These are phyloP conservation scores for Annulohypoxylon bovei DNA, from an alignment of 495 filamentous ascomycete species.

Conservation along the genomic window DNA sequence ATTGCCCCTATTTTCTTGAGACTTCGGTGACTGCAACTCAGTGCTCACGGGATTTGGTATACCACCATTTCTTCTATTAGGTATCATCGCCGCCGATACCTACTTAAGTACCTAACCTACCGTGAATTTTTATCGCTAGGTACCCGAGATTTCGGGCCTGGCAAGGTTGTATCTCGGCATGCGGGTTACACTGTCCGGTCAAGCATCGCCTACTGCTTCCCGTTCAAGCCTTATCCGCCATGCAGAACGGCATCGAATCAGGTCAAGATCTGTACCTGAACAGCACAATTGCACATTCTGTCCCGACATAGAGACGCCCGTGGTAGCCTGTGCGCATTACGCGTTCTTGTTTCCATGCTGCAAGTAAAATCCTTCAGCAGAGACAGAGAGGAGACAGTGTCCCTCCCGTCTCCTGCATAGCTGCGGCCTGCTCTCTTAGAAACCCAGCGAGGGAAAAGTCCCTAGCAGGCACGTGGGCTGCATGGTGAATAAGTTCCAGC, in stretches of 20 bases:
- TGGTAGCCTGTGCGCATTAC: conserved; percentile 33
- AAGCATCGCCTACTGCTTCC: conserved; percentile 40
- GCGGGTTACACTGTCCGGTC: conserved; percentile 24
- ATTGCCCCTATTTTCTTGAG: too few species aligned
- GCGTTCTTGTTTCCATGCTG: conserved; percentile 4
- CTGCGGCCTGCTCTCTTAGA: background rate
- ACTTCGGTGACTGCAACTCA: background rate
- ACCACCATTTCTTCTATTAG: background rate
- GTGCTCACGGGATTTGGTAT: background rate
- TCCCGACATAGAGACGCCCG: conserved; percentile 22
- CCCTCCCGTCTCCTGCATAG: conserved; percentile 15
- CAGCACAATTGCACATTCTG: conserved; percentile 21
- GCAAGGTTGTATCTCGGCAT: conserved; percentile 30
- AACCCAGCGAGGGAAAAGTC: conserved; percentile 5
- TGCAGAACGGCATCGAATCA: conserved; percentile 33
- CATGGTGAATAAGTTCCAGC: conserved; percentile 7
- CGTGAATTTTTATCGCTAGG: conserved; percentile 7
- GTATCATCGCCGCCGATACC: background rate
- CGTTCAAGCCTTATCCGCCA: conserved; percentile 26
- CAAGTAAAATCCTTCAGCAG: conserved; percentile 21
- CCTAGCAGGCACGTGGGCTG: conserved; percentile 8
- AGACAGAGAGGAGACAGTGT: background rate
- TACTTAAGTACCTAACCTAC: background rate
- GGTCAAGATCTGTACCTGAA: conserved; percentile 15
- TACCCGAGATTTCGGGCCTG: conserved; percentile 32